Percentiles rank a stretch among this genome's conserved stretches.
Conservation (phyloP, 2,329 filamentous ascomycete species). For the Aspergillus neoniger region DNA sequence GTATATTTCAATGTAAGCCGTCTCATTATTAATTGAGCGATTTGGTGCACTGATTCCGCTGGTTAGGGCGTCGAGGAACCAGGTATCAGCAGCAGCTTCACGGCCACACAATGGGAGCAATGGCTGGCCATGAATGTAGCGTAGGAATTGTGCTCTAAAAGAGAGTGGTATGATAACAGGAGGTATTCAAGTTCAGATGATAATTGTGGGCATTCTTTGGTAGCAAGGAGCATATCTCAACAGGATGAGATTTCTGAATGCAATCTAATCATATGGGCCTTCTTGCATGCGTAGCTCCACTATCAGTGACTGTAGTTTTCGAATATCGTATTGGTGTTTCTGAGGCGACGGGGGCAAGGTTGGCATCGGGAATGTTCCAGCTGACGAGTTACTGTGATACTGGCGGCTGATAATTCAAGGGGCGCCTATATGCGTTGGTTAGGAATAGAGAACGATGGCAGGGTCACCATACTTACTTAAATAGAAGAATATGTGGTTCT, state of each 20-base stretch:
- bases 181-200: slow-evolving; percentile 12
- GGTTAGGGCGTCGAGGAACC: slow-evolving; percentile 68
- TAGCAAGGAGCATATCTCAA: slow-evolving; percentile 32
- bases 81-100: slow-evolving; percentile 78
- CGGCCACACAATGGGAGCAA: slow-evolving; percentile 77
- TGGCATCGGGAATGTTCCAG: slow-evolving; percentile 1
- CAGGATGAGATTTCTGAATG: slow-evolving; percentile 28
- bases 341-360: not conserved
- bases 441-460: slow-evolving; percentile 29
- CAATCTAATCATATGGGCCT: slow-evolving; percentile 15
- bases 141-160: slow-evolving; percentile 34
- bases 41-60: slow-evolving; percentile 25
- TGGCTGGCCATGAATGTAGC: slow-evolving; percentile 70
- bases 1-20: slow-evolving; percentile 72
- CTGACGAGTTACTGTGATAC: slow-evolving; percentile 34
- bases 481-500: slow-evolving; percentile 95
- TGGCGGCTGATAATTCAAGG: slow-evolving; percentile 80
- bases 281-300: slow-evolving; percentile 10
- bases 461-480: slow-evolving; percentile 71
- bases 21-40: slow-evolving; percentile 1
- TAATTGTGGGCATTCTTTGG: slow-evolving; percentile 18
- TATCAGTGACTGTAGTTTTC: slow-evolving; percentile 5
- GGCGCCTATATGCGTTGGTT: slow-evolving; percentile 59
- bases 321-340: not conserved
- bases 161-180: slow-evolving; percentile 4